phyloP scores from a whole-genome alignment of 306 rosid species.

The Prunus mongolica region DNA sequence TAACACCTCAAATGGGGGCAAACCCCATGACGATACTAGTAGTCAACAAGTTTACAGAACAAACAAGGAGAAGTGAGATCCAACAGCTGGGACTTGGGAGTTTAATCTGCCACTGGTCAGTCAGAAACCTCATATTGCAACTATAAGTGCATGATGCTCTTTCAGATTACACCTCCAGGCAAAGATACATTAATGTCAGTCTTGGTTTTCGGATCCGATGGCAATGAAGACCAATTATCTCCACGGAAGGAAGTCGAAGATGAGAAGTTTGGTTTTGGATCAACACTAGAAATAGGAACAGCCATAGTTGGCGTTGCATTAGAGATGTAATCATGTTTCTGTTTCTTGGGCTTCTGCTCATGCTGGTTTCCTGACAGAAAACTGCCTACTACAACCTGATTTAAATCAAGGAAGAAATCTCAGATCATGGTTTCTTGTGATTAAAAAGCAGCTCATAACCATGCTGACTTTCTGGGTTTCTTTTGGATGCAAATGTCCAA shows the following conservation, averaged over 20 bases:
- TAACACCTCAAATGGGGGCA: slow-evolving; percentile 21
- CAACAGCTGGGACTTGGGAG: slow-evolving; percentile 29
- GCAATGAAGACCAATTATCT: slow-evolving; percentile 68
- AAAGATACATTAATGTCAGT: slow-evolving; percentile 71
- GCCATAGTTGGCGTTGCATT: slow-evolving; percentile 44
- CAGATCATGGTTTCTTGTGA: slow-evolving; percentile 1
- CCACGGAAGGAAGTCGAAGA: slow-evolving; percentile 54
- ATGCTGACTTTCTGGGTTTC: no score
- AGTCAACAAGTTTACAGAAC: slow-evolving; percentile 40
- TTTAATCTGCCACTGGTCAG: slow-evolving; percentile 35
- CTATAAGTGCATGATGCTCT: background rate
- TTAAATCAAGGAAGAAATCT: slow-evolving; percentile 19
- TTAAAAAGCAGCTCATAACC: background rate
- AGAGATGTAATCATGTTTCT: slow-evolving; percentile 55
- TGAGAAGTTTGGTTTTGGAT: slow-evolving; percentile 48
- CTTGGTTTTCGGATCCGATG: slow-evolving; percentile 51
- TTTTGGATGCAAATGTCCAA: background rate
- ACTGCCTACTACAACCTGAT: slow-evolving; percentile 91
- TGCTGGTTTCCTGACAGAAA: slow-evolving; percentile 91
- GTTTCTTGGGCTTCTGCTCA: slow-evolving; percentile 75
- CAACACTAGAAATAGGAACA: slow-evolving; percentile 59
- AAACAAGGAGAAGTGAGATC: slow-evolving; percentile 25
- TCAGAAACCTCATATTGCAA: slow-evolving; percentile 24
- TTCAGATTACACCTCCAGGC: slow-evolving; percentile 43
- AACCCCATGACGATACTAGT: slow-evolving; percentile 23